Base-by-base conservation (phyloP, 257 asterid species). In the Penstemon newberryi region DNA sequence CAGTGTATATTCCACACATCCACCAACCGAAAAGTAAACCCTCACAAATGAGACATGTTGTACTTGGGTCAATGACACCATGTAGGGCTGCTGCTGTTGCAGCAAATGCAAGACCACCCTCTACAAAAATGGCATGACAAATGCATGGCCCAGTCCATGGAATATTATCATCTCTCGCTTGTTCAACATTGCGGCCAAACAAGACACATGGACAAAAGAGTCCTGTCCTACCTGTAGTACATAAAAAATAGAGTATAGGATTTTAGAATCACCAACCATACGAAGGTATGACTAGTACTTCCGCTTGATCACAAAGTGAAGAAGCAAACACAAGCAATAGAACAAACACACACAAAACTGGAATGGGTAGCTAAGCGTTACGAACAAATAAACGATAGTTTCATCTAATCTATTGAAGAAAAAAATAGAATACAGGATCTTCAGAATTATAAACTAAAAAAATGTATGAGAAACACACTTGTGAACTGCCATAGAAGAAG, bases 1-100 rank as follows among this genome's bases (percentile, higher is more conserved):
- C 96, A 46, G 99, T 90, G 81, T 94, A 91, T 76, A 94, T 89
- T 47, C 97, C 99, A 80, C 99, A 94, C 97, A 94, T 86, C 99
- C 99, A 94, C 99, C 99, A 94, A 80, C 99, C 80, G 80, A 94
- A 94, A 55, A 89, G 73, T 83, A 94, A 78, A 52, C 99, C 97
- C 82, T 94, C 98, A 62, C 82, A 70, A 44, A 94, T 78, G 77
- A 94, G 99, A 80, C 82, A 89, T 50, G 96, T 82, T 1, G 93
- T 82, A 75, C 96, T 80, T 3, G 99, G 98, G 70, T 94, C 99
- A 73, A 94, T 75, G 63, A 87, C 13, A 56, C 98, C 96, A 60
- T 94, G 86, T 13, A 87, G 77, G 54, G 89, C 90, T 43, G 93
- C 95, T 1, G 85, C 82, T 56, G 82, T 81, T 62, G 90, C 90